Evolutionary conservation across 2,329 filamentous ascomycete genomes (phyloP).

Genomic region (Salinomyces thailandicus): DNA sequence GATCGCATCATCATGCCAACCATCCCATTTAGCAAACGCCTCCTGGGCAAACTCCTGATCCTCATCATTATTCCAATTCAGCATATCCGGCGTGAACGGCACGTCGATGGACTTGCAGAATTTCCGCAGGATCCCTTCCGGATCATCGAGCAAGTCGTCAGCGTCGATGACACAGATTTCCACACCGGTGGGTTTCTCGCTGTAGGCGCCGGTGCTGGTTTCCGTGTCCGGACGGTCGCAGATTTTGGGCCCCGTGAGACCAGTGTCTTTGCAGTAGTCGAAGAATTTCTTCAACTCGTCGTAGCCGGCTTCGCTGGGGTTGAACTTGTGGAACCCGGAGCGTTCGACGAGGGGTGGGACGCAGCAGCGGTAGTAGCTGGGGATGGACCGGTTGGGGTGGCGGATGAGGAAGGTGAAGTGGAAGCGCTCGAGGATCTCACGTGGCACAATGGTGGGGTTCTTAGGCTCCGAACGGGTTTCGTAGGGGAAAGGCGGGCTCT

Average conservation of each 20-base stretch:
- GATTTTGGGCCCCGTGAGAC: conserved; percentile 59
- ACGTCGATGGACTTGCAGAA: conserved; percentile 78
- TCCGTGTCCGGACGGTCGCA: conserved; percentile 35
- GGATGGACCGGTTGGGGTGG: conserved; percentile 82
- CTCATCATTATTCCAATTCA: conserved; percentile 70
- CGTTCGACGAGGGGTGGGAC: conserved; percentile 71
- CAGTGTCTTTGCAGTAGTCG: conserved; percentile 63
- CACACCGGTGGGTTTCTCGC: conserved; percentile 5
- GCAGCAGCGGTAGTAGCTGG: conserved; percentile 90
- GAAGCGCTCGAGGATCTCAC: conserved; percentile 63
- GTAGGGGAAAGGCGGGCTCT: conserved; percentile 45
- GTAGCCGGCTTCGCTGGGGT: conserved; percentile 83
- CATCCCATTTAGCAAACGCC: conserved; percentile 92
- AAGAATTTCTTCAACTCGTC: conserved; percentile 77
- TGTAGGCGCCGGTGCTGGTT: conserved; percentile 5
- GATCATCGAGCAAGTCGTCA: conserved; percentile 84
- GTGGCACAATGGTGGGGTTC: conserved; percentile 80
- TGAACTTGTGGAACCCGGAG: conserved; percentile 80
- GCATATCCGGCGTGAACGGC: conserved; percentile 65
- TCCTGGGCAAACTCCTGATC: conserved; percentile 57
- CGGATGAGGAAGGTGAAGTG: conserved; percentile 97
- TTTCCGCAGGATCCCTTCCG: conserved; percentile 60
- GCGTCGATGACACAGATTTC: conserved; percentile 81
- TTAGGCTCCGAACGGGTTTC: conserved; percentile 48
- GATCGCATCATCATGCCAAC: conserved; percentile 93